Evolutionary conservation across 305 asterid species (phyloP), one percentile per base, ranked within the genome.

Genomic region (Fraxinus sp.): DNA sequence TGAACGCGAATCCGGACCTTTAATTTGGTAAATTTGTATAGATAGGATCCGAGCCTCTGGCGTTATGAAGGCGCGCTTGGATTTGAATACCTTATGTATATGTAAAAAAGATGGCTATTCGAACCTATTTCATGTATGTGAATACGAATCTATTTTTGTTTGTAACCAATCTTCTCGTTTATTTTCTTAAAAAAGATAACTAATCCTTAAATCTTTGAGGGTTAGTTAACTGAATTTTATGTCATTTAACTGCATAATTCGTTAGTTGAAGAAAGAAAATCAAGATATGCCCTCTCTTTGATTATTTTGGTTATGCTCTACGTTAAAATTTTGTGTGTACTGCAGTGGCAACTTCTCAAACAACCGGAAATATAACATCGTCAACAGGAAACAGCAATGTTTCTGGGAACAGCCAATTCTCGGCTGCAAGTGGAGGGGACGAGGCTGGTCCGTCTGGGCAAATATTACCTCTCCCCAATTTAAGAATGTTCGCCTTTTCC

Each of bases 401-500:
- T 18, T 86, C 88, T n/a, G 88, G 89, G 5, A 84, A 75, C 84
- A 87, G 90, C 55, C 64, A 28, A 43, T 89, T 89, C 74, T 89
- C 90, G 43, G 87, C 79, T 66, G 84, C 79, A 3, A 78, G 85
- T 20, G 89, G 90, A 35, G 72, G 83, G 78, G 86, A 88, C 36
- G 88, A 79, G 30, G 33, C 30, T 33, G 20, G 77, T 55, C 77
- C 81, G 1, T 55, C 80, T 0, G 91, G 87, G 5, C 87, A 85
- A 70, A 86, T 88, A 88, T 49, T 88, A 9, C 81, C 89, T 20
- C 86, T 83, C 43, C 88, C 92, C 13, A 89, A 87, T 84, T 79
- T 89, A 79, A 87, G 87, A 84, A 68, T 84, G 70, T 91, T 89
- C 87, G n/a, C 82, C 7, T 81, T 87, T 18, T 28, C 89, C 13